Base-by-base conservation (phyloP, 768 basidiomycete species). In the Trametes gibbosa region DNA sequence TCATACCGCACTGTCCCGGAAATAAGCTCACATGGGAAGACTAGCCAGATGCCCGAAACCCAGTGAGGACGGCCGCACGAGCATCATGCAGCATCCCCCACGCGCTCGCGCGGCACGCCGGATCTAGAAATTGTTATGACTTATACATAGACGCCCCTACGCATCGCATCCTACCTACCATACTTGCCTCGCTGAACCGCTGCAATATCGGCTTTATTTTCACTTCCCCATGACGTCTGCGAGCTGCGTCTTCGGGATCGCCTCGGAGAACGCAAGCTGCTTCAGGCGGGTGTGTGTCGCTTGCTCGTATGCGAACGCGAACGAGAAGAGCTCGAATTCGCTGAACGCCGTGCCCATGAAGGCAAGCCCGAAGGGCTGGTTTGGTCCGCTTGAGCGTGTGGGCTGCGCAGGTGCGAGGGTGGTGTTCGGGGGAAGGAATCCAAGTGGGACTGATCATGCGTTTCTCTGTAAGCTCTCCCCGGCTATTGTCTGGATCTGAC, bases 301-400 rank as follows among this genome's bases (percentile, higher is more conserved):
- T 55, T 74, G 73, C 63, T 89, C 86, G 61, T 84, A 87, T 1
- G 85, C 85, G 70, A 79, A 87, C 2, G 77, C 87, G 58, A 83
- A 78, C 0, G 80, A 75, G 56, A 88, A 77, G 45, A 87, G 74
- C 19, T 77, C 69, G 65, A 79, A 81, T 56, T 86, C 86, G 42
- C 81, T 81, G 68, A 82, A 87, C 14, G 81, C 81, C 0, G 84
- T 83, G 0, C 84, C 84, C 10, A 85, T 64, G 72, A 87, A 87
- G 3, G 83, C 79, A 6, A 87, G 68, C 0, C 86, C 86, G 47
- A 86, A 82, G 0, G 58, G 58, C 49, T 52, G 43, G 45, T 56
- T 63, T 5, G 62, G 58, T 1, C 58, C 62, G 25, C 24, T 47
- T 5, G 48, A 50, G 27, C 59, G 59, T 35, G 51, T 49, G 39